phyloP scores from a whole-genome alignment of 1,284 basidiomycete genomes.

The Sanghuangporus weigelae region DNA sequence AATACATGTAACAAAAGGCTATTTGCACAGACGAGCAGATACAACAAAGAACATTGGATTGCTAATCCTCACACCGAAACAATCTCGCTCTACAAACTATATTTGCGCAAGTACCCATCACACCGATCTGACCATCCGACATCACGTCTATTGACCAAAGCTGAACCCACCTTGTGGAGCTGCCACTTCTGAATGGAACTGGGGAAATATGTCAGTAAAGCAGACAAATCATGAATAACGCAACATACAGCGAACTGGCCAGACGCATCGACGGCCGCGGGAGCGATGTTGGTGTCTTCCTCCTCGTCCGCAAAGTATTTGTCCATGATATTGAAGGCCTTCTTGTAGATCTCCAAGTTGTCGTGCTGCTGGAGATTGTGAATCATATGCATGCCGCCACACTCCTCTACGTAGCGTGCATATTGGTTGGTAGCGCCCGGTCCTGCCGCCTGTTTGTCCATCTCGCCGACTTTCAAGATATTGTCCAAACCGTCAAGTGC shows the following conservation, averaged over 20 bases:
- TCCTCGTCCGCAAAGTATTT: conserved; percentile 90
- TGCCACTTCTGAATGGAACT: conserved; percentile 79
- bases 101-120: not conserved
- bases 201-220: conserved; percentile 16
- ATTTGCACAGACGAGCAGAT: not conserved
- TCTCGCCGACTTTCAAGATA: conserved; percentile 97
- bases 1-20: not conserved
- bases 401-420: conserved; percentile 94
- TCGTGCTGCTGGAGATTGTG: conserved; percentile 99
- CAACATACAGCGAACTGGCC: conserved; percentile 85
- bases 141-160: conserved; percentile 53
- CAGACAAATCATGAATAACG: conserved; percentile 4
- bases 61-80: not conserved
- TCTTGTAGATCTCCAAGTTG: conserved; percentile 99
- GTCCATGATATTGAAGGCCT: conserved; percentile 99
- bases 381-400: conserved; percentile 97
- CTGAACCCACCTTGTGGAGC: conserved; percentile 94
- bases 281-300: conserved; percentile 76
- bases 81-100: not conserved
- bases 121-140: not conserved
- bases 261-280: conserved; percentile 80
- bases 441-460: conserved; percentile 84
- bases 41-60: not conserved
- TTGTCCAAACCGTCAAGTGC: conserved; percentile 97
- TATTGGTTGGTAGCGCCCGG: conserved; percentile 90